Conservation (phyloP, 306 rosid genomes). For the Citrullus mucosospermus region DNA sequence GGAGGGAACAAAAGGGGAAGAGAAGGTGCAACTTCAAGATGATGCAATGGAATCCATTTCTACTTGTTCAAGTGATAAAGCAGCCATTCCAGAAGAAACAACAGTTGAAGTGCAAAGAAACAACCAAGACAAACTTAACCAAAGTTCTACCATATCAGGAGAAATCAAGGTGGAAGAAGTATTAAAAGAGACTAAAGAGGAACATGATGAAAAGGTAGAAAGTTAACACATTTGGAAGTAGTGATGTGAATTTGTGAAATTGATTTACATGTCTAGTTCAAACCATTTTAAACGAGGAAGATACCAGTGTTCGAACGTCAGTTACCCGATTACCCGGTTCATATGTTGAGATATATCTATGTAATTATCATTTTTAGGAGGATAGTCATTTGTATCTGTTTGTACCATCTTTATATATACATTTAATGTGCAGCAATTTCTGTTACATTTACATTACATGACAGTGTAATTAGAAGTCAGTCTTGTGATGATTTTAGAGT, state of each 20-base stretch:
- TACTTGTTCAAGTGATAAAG: not conserved
- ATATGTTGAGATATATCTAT: not conserved
- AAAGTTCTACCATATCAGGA: not conserved
- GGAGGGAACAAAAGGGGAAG: not conserved
- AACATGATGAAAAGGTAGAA: not conserved
- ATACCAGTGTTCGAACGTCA: not conserved
- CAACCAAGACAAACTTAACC: not conserved
- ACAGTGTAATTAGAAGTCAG: not conserved
- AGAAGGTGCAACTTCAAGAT: not conserved
- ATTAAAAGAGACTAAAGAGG: not conserved
- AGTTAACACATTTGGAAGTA: not conserved
- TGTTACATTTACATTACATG: not conserved
- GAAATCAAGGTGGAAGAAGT: not conserved
- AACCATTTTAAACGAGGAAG: not conserved
- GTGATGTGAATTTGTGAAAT: not conserved
- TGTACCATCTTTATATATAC: not conserved
- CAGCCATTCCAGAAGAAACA: not conserved
- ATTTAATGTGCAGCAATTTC: not conserved
- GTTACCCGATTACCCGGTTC: not conserved
- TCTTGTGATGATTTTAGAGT: not conserved
- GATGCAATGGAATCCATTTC: not conserved
- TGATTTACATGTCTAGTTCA: not conserved
- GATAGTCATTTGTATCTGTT: not conserved
- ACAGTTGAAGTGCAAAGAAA: not conserved
- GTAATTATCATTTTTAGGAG: not conserved